Conservation (phyloP, 176 grass and related monocot genomes). For the Cenchrus fungigraminus region DNA sequence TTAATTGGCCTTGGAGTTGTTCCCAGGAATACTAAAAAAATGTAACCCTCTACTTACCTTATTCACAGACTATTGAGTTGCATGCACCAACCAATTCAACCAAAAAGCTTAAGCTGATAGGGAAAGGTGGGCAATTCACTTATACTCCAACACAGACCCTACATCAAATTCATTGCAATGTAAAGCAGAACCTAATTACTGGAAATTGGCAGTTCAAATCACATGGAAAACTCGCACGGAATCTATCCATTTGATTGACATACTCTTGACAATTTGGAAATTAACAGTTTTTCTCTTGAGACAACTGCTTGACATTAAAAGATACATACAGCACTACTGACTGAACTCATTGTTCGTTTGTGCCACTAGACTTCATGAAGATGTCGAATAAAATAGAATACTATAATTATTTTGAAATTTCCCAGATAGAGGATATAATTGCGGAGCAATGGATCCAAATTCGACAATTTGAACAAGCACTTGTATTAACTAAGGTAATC, state of each 20-base stretch:
- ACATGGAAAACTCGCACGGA: neutral
- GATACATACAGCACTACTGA: neutral
- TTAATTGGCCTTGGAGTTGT: neutral
- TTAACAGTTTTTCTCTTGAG: neutral
- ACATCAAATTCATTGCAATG: neutral
- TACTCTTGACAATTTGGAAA: neutral
- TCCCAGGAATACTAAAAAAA: neutral
- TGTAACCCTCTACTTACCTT: neutral
- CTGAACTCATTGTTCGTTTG: conserved; percentile 20
- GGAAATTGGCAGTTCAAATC: neutral
- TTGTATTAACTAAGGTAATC: conserved; percentile 84
- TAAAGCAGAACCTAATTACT: neutral
- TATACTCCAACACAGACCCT: neutral
- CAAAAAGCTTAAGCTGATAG: too few relatives aligned
- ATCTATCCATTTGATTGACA: neutral
- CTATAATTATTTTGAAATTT: conserved; percentile 22
- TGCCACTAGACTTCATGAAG: conserved; percentile 22
- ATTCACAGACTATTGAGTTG: neutral
- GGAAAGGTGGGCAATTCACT: too few relatives aligned
- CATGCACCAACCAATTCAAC: too few relatives aligned
- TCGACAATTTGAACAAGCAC: conserved; percentile 87
- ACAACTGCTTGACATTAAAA: conserved; percentile 11
- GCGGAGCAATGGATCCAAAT: conserved; percentile 97
- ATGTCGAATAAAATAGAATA: conserved; percentile 11
- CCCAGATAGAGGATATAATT: conserved; percentile 83